Conservation (phyloP, 2,329 filamentous ascomycete genomes). For the Aspergillus sp. region DNA sequence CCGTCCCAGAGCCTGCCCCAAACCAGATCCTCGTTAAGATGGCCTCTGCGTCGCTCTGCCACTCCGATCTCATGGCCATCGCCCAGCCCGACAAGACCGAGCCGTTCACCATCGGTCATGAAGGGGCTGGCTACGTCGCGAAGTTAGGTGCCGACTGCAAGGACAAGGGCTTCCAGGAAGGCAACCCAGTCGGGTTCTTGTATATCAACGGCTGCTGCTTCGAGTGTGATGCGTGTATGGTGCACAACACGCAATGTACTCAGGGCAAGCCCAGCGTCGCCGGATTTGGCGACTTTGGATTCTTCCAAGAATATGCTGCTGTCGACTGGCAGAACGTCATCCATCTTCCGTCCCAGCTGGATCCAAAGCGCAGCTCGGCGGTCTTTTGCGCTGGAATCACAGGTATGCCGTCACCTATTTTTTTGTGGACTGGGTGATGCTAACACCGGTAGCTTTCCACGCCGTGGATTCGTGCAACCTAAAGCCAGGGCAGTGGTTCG, state of each 20-base stretch:
- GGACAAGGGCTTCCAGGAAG: conserved; percentile 1
- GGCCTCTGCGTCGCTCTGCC: conserved; percentile 5
- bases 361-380: not conserved
- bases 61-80: conserved; percentile 5
- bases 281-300: not conserved
- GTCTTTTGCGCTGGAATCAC: conserved; percentile 12
- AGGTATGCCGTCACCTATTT: not conserved
- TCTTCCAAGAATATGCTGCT: not conserved
- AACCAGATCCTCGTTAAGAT: conserved; percentile 10
- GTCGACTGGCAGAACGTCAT: conserved; percentile 7
- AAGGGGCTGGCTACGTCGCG: conserved; percentile 1
- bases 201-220: conserved; percentile 5
- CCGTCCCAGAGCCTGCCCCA: not conserved
- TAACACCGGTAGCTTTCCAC: not conserved
- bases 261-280: not conserved
- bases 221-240: conserved; percentile 7
- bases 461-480: conserved; percentile 13
- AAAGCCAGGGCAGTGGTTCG: conserved; percentile 29
- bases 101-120: conserved; percentile 6
- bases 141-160: not conserved
- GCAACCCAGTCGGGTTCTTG: conserved; percentile 4
- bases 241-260: conserved; percentile 4
- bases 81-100: not conserved
- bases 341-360: not conserved
- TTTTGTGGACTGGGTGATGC: not conserved